These are phyloP conservation scores for Castanea mollissima DNA, from an alignment of 306 rosid genomes.

Conservation along the genomic window DNA sequence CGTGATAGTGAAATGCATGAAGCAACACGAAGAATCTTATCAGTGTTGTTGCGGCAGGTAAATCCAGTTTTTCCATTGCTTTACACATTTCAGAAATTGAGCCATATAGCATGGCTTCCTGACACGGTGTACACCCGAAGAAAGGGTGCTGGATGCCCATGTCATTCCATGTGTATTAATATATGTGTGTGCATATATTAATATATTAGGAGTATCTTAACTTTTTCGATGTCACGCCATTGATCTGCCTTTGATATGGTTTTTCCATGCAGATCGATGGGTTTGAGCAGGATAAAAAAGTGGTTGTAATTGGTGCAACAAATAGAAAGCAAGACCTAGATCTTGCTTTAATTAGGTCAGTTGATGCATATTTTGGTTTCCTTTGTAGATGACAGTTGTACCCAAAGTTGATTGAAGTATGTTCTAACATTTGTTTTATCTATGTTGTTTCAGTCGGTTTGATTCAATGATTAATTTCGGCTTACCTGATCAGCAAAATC, in stretches of 20 bases:
- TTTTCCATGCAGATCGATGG: conserved; percentile 81
- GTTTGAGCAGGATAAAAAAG: conserved; percentile 88
- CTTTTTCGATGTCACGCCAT: background rate
- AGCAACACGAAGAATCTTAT: conserved; percentile 83
- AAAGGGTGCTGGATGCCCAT: background rate
- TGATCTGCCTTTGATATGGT: background rate
- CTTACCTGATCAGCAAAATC: conserved; percentile 75
- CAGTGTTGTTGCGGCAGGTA: conserved; percentile 62
- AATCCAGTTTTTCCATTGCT: background rate
- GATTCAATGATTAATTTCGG: conserved; percentile 72
- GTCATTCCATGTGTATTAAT: background rate
- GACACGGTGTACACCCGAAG: background rate
- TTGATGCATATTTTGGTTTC: background rate
- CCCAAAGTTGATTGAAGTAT: background rate
- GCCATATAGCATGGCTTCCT: background rate
- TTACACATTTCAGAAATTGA: background rate
- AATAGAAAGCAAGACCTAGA: conserved; percentile 96
- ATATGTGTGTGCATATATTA: background rate
- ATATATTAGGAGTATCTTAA: background rate
- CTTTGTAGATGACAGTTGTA: background rate
- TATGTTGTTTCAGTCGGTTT: conserved; percentile 56
- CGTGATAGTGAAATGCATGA: conserved; percentile 88
- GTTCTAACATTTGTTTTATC: conserved; percentile 4
- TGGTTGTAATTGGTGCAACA: conserved; percentile 90
- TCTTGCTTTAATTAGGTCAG: conserved; percentile 80